A percentile compares a stretch with the other conserved stretches of the same genome.
These are phyloP conservation scores for Kluyveromyces aestuarii DNA, from an alignment of 805 yeast species.

Conservation along the genomic window DNA sequence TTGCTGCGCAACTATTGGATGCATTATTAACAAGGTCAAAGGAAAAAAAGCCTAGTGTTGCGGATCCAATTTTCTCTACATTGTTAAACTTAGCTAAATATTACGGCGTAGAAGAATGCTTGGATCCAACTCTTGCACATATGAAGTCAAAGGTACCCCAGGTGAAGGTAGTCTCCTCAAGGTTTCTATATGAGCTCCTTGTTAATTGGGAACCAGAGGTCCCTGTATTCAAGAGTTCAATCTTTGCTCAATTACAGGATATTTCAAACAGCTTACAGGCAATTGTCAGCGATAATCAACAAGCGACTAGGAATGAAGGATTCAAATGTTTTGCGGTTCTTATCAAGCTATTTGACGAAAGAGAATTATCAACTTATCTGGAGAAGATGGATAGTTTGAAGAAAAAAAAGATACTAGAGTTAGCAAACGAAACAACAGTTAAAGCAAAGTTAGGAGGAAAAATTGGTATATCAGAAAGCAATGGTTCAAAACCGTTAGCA, in stretches of 20 bases:
- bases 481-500: neutral
- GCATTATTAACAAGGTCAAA: slow-evolving; percentile 75
- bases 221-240: slow-evolving; percentile 1
- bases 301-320: slow-evolving; percentile 70
- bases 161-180: slow-evolving; percentile 61
- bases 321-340: slow-evolving; percentile 72
- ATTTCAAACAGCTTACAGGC: slow-evolving; percentile 50
- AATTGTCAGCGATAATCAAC: slow-evolving; percentile 73
- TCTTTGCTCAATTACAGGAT: slow-evolving; percentile 11
- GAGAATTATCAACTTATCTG: slow-evolving; percentile 45
- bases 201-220: slow-evolving; percentile 19
- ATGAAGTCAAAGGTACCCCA: slow-evolving; percentile 79
- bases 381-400: slow-evolving; percentile 73
- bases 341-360: slow-evolving; percentile 73
- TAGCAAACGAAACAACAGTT: slow-evolving; percentile 30
- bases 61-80: slow-evolving; percentile 59
- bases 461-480: neutral
- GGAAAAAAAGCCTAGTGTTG: slow-evolving; percentile 75
- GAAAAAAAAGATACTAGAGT: slow-evolving; percentile 56
- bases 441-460: neutral
- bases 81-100: slow-evolving; percentile 53
- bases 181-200: slow-evolving; percentile 56
- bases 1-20: slow-evolving; percentile 39
- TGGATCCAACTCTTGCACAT: slow-evolving; percentile 50
- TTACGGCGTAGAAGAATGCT: slow-evolving; percentile 43